These are phyloP conservation scores for Rhodamnia rubescens DNA, from an alignment of 345 rosid genomes.

Conservation along the genomic window DNA sequence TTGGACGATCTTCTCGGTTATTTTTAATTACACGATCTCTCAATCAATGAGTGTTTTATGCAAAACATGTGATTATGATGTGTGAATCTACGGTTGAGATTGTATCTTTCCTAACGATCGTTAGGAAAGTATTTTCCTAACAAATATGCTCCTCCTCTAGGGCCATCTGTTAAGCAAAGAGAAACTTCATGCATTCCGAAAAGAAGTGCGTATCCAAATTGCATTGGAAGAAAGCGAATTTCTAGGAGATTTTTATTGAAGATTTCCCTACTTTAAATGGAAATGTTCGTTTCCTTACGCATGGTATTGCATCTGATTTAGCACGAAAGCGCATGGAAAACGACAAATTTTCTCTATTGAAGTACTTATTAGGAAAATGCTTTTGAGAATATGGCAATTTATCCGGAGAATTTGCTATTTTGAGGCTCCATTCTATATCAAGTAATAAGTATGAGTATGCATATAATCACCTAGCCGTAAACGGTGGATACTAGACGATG, in stretches of 20 bases:
- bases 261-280: not conserved
- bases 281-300: not conserved
- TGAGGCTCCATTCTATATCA: not conserved
- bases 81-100: too few relatives aligned
- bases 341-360: not conserved
- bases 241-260: not conserved
- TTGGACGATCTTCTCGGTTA: too few relatives aligned
- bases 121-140: too few relatives aligned
- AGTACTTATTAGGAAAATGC: not conserved
- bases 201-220: constrained; percentile 8
- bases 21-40: too few relatives aligned
- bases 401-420: not conserved
- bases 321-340: not conserved
- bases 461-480: not conserved
- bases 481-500: not conserved
- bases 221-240: not conserved
- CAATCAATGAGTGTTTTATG: too few relatives aligned
- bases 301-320: not conserved
- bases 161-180: not conserved
- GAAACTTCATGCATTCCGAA: not conserved
- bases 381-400: not conserved
- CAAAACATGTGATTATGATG: too few relatives aligned
- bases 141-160: not conserved
- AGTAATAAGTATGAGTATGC: not conserved
- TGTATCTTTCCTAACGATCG: too few relatives aligned